These are phyloP conservation scores for Starmerella sirachaensis DNA, from an alignment of 805 yeast species.

Conservation along the genomic window DNA sequence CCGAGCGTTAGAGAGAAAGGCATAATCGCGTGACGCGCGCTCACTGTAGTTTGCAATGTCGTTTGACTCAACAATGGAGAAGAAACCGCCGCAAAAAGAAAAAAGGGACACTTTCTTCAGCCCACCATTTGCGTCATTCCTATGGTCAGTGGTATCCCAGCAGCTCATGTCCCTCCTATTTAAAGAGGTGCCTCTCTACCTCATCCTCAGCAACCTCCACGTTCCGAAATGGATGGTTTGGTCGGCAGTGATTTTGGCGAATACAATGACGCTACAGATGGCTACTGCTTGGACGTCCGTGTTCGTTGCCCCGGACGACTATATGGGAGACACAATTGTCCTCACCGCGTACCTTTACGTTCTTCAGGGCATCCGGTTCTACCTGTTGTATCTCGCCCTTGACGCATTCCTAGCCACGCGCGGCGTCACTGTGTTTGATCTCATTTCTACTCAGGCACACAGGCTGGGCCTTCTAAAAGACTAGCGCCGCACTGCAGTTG, in stretches of 20 bases:
- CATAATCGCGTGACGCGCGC: too few species aligned
- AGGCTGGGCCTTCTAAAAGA: too few species aligned
- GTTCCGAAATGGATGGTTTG: constrained; percentile 2
- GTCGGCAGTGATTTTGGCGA: not conserved
- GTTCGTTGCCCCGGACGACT: constrained; percentile 5
- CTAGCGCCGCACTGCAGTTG: too few species aligned
- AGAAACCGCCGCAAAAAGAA: not conserved
- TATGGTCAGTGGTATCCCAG: not conserved
- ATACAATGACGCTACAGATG: not conserved
- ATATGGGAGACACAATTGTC: constrained; percentile 1
- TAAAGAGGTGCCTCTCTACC: not conserved
- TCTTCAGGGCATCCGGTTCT: constrained; percentile 3
- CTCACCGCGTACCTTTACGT: constrained; percentile 1
- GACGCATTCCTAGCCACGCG: not conserved
- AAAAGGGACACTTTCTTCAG: constrained; percentile 3
- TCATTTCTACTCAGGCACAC: too few species aligned
- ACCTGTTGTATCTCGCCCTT: not conserved
- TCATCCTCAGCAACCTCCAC: not conserved
- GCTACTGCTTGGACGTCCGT: constrained; percentile 5
- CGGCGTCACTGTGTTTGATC: not conserved
- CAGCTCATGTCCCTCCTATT: not conserved
- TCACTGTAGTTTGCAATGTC: too few species aligned
- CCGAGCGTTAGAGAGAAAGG: too few species aligned
- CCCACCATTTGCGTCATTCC: constrained; percentile 1
- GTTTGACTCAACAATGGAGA: not conserved